These are phyloP conservation scores for Apophysomyces ossiformis DNA, from an alignment of 371 early-diverging fungal genomes.

Conservation along the genomic window DNA sequence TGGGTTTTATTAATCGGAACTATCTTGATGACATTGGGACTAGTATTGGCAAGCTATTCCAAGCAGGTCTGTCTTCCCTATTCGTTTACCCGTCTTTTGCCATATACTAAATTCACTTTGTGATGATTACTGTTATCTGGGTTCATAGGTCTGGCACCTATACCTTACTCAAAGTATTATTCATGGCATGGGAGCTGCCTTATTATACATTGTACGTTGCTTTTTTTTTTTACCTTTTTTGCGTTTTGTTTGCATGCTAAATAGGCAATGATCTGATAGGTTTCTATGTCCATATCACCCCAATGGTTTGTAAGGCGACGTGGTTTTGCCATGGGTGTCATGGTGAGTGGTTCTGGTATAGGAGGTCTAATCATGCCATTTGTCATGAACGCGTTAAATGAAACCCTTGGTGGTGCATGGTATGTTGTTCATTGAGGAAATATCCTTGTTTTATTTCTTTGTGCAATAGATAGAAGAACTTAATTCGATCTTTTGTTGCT, in stretches of 20 bases:
- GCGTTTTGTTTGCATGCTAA: neutral
- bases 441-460: neutral
- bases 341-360: constrained; percentile 78
- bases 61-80: constrained; percentile 10
- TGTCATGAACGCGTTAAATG: constrained; percentile 63
- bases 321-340: constrained; percentile 24
- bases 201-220: constrained; percentile 13
- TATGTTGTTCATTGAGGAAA: constrained; percentile 4
- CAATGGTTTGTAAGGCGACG: constrained; percentile 24
- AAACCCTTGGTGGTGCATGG: constrained; percentile 62
- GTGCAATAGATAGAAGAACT: too few relatives aligned
- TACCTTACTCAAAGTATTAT: constrained; percentile 32
- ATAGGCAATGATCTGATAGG: neutral
- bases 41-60: constrained; percentile 36
- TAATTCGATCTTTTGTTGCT: neutral
- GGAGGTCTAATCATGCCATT: constrained; percentile 79
- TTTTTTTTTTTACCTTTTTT: neutral
- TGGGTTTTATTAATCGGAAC: constrained; percentile 31
- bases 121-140: neutral
- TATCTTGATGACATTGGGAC: constrained; percentile 26
- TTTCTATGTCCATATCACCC: constrained; percentile 22
- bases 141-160: constrained; percentile 26
- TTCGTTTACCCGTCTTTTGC: too few relatives aligned
- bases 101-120: neutral
- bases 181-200: constrained; percentile 21